Conservation (phyloP, 1,284 basidiomycete species). For the Ganoderma lingzhi region DNA sequence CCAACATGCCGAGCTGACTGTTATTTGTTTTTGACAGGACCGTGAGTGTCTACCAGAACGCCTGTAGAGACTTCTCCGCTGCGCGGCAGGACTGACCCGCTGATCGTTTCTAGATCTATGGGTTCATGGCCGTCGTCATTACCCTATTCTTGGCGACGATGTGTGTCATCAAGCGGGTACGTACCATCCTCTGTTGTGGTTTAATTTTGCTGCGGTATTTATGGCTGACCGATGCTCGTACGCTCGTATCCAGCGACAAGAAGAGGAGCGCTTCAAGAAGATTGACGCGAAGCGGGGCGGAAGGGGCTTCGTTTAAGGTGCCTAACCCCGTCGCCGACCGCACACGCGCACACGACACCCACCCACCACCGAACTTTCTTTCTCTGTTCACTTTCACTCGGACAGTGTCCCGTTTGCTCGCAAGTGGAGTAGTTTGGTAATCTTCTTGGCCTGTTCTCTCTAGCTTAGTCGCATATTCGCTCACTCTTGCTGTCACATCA, state of each 20-base stretch:
- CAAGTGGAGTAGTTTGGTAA: slow-evolving; percentile 9
- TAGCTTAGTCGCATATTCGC: slow-evolving; percentile 10
- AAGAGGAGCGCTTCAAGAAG: slow-evolving; percentile 83
- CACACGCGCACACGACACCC: not conserved
- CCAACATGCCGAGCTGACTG: slow-evolving; percentile 1
- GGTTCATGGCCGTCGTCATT: slow-evolving; percentile 83
- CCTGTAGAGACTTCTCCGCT: slow-evolving; percentile 43
- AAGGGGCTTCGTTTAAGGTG: slow-evolving; percentile 78
- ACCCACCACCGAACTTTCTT: not conserved
- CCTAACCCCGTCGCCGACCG: not conserved
- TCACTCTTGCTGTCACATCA: slow-evolving; percentile 4
- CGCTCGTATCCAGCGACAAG: slow-evolving; percentile 62
- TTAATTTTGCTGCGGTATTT: slow-evolving; percentile 8
- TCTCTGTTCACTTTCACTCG: slow-evolving; percentile 4
- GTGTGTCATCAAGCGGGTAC: slow-evolving; percentile 85
- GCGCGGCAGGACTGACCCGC: slow-evolving; percentile 32
- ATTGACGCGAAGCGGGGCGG: slow-evolving; percentile 89
- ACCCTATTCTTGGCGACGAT: slow-evolving; percentile 79
- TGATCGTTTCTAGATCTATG: slow-evolving; percentile 59
- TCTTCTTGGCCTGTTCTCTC: slow-evolving; percentile 4
- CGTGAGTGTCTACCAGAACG: slow-evolving; percentile 25
- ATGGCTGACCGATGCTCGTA: slow-evolving; percentile 10
- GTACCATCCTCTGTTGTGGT: slow-evolving; percentile 30
- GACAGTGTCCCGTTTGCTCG: slow-evolving; percentile 12
- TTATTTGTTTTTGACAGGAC: slow-evolving; percentile 21